Conservation (phyloP, 495 filamentous ascomycete species). For the Astrothelium macrocarpum region DNA sequence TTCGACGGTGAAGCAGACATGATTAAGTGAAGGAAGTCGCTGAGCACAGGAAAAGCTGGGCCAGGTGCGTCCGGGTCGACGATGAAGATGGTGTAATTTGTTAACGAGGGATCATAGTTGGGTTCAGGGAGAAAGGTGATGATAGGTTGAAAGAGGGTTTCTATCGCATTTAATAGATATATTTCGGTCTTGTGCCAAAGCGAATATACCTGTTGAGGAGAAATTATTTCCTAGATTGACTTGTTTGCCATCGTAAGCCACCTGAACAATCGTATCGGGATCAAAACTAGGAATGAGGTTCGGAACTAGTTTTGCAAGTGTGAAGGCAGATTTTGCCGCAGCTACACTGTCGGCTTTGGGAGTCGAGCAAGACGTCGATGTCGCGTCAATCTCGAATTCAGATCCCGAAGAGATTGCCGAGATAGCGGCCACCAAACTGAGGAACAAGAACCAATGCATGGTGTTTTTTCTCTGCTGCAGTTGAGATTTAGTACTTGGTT, state of each 20-base stretch:
- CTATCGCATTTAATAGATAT: not conserved
- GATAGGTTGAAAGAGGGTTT: constrained; percentile 10
- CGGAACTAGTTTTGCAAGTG: constrained; percentile 9
- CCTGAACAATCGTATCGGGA: constrained; percentile 13
- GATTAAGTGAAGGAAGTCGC: constrained; percentile 11
- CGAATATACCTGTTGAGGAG: constrained; percentile 1
- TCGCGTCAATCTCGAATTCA: not conserved
- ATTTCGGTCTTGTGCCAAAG: not conserved
- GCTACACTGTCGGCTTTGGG: not conserved
- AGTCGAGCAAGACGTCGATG: not conserved
- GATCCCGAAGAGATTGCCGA: not conserved
- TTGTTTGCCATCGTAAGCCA: constrained; percentile 7
- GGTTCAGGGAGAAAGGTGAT: constrained; percentile 16
- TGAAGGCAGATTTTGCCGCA: constrained; percentile 8
- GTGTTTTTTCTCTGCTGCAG: not conserved
- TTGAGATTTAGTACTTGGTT: too few relatives aligned
- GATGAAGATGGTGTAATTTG: constrained; percentile 17
- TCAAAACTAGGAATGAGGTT: constrained; percentile 10
- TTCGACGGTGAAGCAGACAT: not conserved
- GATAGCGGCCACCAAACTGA: not conserved
- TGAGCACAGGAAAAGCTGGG: not conserved
- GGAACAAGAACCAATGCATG: not conserved
- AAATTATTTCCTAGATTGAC: constrained; percentile 12
- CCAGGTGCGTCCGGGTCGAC: constrained; percentile 16
- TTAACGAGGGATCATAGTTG: constrained; percentile 11